These are phyloP conservation scores for Solanum pennellii DNA, from an alignment of 257 asterid species.

Conservation along the genomic window DNA sequence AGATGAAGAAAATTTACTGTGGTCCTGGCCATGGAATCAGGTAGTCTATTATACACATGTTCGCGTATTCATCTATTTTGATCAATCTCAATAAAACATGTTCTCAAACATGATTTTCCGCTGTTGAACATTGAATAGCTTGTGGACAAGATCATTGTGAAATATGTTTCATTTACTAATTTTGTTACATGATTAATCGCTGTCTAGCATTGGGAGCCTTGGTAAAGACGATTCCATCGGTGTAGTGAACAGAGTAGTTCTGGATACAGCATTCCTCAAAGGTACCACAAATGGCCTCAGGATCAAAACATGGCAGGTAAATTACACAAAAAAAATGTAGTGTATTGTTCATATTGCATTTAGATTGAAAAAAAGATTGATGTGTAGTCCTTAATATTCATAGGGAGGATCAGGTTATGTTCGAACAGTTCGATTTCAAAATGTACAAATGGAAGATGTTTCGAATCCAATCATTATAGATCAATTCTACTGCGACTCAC, in stretches of 20 bases:
- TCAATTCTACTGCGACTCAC: constrained; percentile 93
- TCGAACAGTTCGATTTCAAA: constrained; percentile 42
- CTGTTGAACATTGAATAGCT: neutral
- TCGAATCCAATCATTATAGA: constrained; percentile 84
- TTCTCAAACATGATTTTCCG: neutral
- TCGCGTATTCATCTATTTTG: neutral
- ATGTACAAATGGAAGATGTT: constrained; percentile 77
- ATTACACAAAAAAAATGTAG: too few species aligned
- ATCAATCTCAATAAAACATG: neutral
- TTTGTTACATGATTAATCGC: neutral
- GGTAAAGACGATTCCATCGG: constrained; percentile 78
- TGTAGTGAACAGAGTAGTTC: constrained; percentile 50
- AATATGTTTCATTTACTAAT: neutral
- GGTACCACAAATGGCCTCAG: constrained; percentile 80
- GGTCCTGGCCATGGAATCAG: constrained; percentile 99
- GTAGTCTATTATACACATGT: constrained; percentile 13
- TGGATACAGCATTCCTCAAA: constrained; percentile 54
- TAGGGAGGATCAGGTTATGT: constrained; percentile 92
- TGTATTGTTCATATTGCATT: neutral
- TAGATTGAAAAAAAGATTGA: neutral
- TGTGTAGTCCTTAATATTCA: neutral
- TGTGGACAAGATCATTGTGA: neutral
- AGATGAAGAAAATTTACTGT: constrained; percentile 73
- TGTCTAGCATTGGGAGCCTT: constrained; percentile 85
- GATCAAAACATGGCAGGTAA: constrained; percentile 95